Base-by-base conservation (phyloP, 768 basidiomycete genomes). In the Rhodotorula sphaerocarpa region DNA sequence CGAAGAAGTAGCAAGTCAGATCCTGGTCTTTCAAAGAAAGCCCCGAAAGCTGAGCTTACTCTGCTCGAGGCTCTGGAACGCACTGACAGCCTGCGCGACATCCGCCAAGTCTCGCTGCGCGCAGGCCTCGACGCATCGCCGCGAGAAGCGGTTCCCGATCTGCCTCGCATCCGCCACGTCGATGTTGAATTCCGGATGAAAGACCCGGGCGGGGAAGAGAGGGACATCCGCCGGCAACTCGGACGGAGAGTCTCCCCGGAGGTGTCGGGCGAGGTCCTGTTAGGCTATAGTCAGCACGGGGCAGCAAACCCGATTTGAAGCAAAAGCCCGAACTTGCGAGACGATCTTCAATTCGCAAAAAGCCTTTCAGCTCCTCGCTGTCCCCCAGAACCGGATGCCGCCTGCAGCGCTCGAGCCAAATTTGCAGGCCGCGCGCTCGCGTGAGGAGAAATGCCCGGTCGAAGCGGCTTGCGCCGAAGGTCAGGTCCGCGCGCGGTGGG, bases 161-260 rank as follows among this genome's bases (percentile, higher is more conserved):
- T 82, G 82, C 18, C 76, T 73, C 0, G 86, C 84, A 30, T 90
- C 89, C 45, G 86, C 83, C 0, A 79, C 72, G 66, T 91, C 88
- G 31, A 90, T 71, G 71, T 90, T 90, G 76, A 87, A 91, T 0
- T 82, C 85, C 5, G 88, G 89, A 70, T 91, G 89, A 70, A 84
- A 89, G 1, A 90, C 84, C 45, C 82, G 83, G 1, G 84, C 83
- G 70, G 85, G 88, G 72, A 90, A 90, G 2, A n/a, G 85, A 82
- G 16, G 86, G 20, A 30, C 81, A 64, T 83, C 78, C 7, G 82
- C 66, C 79, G 79, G 11, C 83, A 84, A 27, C 58, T 42, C 33
- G 55, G 45, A 11, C 3, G 54, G 43, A 6, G 30, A 39, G 21
- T 39, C 14, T 23, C 30, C 23, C 7, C 18, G 46, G 2, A 63